Evolutionary conservation across 495 filamentous ascomycete genomes (phyloP).

Genomic region (Xylaria nigripes): DNA sequence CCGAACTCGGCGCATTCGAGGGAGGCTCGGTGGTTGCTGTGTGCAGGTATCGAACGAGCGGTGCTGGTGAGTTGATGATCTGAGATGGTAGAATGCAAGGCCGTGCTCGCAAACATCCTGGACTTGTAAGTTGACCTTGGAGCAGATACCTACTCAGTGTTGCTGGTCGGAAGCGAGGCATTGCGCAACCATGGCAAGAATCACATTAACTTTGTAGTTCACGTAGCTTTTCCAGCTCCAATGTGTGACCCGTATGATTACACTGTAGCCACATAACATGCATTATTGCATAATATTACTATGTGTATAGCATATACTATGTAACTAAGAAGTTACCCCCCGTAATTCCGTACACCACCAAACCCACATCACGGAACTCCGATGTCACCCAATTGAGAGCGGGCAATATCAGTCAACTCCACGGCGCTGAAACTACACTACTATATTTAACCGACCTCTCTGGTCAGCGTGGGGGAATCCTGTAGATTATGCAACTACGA

Average conservation of each 20-base stretch:
- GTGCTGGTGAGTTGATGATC: background rate
- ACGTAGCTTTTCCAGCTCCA: background rate
- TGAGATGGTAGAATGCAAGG: background rate
- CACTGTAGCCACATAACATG: no score
- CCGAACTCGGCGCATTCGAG: slow-evolving; percentile 6
- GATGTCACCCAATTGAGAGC: no score
- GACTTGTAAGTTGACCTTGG: slow-evolving; percentile 31
- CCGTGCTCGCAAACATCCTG: slow-evolving; percentile 33
- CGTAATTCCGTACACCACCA: no score
- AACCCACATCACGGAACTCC: no score
- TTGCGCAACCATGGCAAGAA: slow-evolving; percentile 6
- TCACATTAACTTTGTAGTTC: background rate
- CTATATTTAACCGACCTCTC: no score
- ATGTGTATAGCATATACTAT: no score
- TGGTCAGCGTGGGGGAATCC: no score
- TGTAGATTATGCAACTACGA: background rate
- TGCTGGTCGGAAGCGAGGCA: slow-evolving; percentile 29
- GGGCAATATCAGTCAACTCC: no score
- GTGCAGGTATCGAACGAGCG: slow-evolving; percentile 13
- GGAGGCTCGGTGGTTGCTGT: slow-evolving; percentile 9
- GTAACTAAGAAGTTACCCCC: no score
- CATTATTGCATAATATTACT: no score
- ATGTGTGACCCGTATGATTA: no score
- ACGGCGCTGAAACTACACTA: no score
- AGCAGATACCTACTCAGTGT: slow-evolving; percentile 42